Percentiles rank a stretch among this genome's conserved stretches.
phyloP scores from a whole-genome alignment of 768 basidiomycete species.

The Boletus coccyginus region DNA sequence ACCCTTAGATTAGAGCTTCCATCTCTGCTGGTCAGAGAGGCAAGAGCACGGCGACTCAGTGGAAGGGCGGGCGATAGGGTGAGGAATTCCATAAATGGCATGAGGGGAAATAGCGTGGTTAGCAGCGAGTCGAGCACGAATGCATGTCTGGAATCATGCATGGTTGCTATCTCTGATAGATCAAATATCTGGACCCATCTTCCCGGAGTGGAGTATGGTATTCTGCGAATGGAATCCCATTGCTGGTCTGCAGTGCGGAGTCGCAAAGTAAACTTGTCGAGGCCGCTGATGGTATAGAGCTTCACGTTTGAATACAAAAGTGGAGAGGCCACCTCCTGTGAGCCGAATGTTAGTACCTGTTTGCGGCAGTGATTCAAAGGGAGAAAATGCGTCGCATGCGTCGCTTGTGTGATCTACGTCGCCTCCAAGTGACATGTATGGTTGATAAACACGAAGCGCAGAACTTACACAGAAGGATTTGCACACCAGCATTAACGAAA shows the following conservation, averaged over 20 bases:
- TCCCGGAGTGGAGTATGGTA: conserved; percentile 84
- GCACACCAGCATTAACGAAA: conserved; percentile 38
- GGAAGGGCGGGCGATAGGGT: conserved; percentile 53
- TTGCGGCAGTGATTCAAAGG: background rate
- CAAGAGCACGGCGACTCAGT: conserved; percentile 58
- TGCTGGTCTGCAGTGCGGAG: conserved; percentile 64
- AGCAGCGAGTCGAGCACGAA: conserved; percentile 62
- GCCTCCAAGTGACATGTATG: conserved; percentile 1
- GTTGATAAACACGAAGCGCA: background rate
- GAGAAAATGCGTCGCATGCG: background rate
- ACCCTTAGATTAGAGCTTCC: conserved; percentile 46
- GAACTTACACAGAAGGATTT: conserved; percentile 39
- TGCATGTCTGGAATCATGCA: conserved; percentile 42
- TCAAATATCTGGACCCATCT: conserved; percentile 82
- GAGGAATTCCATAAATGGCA: conserved; percentile 60
- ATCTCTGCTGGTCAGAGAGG: conserved; percentile 50
- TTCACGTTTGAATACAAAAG: conserved; percentile 58
- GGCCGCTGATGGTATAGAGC: conserved; percentile 39
- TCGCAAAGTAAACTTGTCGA: conserved; percentile 57
- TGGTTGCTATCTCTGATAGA: conserved; percentile 51
- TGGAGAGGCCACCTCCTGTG: conserved; percentile 64
- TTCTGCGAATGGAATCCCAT: conserved; percentile 88
- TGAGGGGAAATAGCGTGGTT: conserved; percentile 59
- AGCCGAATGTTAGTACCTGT: conserved; percentile 13
- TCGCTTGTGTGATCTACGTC: background rate